phyloP scores from a whole-genome alignment of 2,329 filamentous ascomycete genomes.

The Sporothrix pseudoabietina region DNA sequence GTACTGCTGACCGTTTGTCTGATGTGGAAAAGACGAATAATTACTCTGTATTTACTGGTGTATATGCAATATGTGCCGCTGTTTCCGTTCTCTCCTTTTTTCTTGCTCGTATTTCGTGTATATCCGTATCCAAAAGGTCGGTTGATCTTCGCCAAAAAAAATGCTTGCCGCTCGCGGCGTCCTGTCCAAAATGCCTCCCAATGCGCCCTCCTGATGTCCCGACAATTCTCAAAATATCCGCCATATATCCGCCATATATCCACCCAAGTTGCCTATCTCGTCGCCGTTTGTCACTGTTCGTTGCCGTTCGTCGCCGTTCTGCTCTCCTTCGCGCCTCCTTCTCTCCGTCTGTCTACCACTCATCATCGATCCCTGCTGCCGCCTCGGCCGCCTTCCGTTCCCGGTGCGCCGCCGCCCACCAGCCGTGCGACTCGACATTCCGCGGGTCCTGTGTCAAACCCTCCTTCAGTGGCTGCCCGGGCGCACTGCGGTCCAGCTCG shows the following conservation, averaged over 20 bases:
- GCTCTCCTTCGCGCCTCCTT: not conserved
- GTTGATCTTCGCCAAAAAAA: not conserved
- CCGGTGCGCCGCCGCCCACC: slow-evolving; percentile 58
- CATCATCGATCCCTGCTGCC: slow-evolving; percentile 33
- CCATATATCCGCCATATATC: not conserved
- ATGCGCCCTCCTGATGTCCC: not conserved
- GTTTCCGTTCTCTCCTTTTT: not conserved
- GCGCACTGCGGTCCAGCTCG: slow-evolving; percentile 46
- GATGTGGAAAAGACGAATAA: not conserved
- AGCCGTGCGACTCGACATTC: slow-evolving; percentile 53
- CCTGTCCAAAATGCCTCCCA: not conserved
- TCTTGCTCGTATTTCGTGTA: not conserved
- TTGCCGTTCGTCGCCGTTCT: not conserved
- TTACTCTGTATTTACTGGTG: not conserved
- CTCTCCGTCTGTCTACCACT: slow-evolving; percentile 25
- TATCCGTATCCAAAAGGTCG: not conserved
- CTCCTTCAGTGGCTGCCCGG: slow-evolving; percentile 45
- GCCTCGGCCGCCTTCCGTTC: slow-evolving; percentile 38
- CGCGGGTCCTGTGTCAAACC: slow-evolving; percentile 40
- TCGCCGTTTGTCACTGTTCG: not conserved
- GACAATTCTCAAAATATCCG: not conserved
- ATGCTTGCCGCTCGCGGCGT: slow-evolving; percentile 7
- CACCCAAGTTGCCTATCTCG: not conserved
- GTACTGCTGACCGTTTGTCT: not conserved
- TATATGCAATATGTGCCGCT: not conserved